phyloP scores from a whole-genome alignment of 768 basidiomycete genomes.

The Leccinum subtestaceum region DNA sequence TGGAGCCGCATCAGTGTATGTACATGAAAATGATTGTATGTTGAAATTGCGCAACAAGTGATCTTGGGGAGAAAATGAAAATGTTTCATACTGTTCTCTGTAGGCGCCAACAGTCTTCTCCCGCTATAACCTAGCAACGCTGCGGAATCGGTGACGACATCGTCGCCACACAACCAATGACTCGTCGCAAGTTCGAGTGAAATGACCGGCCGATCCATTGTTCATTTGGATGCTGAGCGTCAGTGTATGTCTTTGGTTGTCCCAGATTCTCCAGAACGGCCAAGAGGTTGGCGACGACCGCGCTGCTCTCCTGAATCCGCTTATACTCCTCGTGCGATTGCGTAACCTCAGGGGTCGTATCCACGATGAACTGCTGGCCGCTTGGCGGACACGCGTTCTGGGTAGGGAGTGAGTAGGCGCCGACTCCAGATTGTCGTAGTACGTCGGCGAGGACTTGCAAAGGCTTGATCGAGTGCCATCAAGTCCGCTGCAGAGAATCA shows the following conservation, averaged over 20 bases:
- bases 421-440: too few relatives aligned
- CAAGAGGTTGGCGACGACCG: slow-evolving; percentile 42
- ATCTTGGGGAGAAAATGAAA: background rate
- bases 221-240: background rate
- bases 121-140: background rate
- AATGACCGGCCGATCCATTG: background rate
- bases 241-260: slow-evolving; percentile 2
- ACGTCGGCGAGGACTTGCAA: too few relatives aligned
- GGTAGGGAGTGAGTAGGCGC: too few relatives aligned
- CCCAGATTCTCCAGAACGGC: slow-evolving; percentile 59
- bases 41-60: background rate
- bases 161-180: background rate
- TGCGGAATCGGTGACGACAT: background rate
- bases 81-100: background rate
- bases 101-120: background rate
- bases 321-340: slow-evolving; percentile 40
- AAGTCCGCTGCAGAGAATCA: slow-evolving; percentile 31
- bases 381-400: too few relatives aligned
- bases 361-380: too few relatives aligned
- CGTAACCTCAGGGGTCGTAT: too few relatives aligned
- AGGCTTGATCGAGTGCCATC: too few relatives aligned
- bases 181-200: background rate
- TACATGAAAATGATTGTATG: background rate
- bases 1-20: background rate
- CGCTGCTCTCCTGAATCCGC: slow-evolving; percentile 32